phyloP scores from a whole-genome alignment of 2,329 filamentous ascomycete genomes.

The Fusarium cyanostomum region DNA sequence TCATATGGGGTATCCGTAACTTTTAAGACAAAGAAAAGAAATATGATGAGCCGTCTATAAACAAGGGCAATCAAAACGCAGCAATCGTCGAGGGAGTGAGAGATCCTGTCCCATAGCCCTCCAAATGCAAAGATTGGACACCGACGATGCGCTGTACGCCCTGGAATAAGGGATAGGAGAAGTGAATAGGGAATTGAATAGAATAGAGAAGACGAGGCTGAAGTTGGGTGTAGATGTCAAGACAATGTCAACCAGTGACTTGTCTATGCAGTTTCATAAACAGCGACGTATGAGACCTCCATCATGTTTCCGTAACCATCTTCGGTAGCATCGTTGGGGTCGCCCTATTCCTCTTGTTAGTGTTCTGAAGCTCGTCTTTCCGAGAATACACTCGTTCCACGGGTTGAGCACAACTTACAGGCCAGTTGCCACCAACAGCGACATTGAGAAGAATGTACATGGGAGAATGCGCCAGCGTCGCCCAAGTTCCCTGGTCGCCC shows the following conservation, averaged over 20 bases:
- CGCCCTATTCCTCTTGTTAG: conserved; percentile 41
- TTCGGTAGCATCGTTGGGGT: conserved; percentile 47
- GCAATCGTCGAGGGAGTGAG: neutral
- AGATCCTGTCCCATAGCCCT: conserved; percentile 5
- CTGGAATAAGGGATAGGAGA: neutral
- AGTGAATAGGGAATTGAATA: conserved; percentile 10
- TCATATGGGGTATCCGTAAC: conserved; percentile 12
- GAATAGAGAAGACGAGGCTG: too few relatives aligned
- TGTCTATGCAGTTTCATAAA: conserved; percentile 47
- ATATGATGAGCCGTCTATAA: conserved; percentile 9
- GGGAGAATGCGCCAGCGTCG: conserved; percentile 53
- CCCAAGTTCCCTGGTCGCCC: conserved; percentile 55
- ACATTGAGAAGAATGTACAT: conserved; percentile 60
- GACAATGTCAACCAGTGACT: neutral
- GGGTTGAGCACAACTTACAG: conserved; percentile 41
- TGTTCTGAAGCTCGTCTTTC: neutral
- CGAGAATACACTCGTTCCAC: too few relatives aligned
- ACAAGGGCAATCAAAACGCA: conserved; percentile 2
- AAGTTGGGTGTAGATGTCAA: neutral
- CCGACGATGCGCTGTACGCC: neutral
- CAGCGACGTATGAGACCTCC: conserved; percentile 53
- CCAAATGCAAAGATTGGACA: neutral
- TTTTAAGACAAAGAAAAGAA: conserved; percentile 8
- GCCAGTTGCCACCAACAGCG: conserved; percentile 58
- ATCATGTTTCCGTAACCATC: conserved; percentile 53